A percentile compares a stretch with the other conserved stretches of the same genome.
These are phyloP conservation scores for Pestalotiopsis fici DNA, from an alignment of 2,329 filamentous ascomycete species.

Conservation along the genomic window DNA sequence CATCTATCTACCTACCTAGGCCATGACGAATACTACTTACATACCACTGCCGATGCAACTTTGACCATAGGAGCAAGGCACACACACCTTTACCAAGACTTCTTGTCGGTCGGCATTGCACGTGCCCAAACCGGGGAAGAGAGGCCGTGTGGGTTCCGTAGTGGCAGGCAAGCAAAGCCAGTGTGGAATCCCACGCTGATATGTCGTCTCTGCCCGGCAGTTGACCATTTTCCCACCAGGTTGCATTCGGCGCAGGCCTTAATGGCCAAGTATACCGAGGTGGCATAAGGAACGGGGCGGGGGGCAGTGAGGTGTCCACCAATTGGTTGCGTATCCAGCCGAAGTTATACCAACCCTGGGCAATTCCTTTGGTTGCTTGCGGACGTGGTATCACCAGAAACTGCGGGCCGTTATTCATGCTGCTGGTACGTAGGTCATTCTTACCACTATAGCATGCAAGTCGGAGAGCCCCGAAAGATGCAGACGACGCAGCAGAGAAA, in stretches of 20 bases:
- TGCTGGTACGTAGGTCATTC: constrained; percentile 14
- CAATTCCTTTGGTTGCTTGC: constrained; percentile 16
- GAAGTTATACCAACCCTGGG: constrained; percentile 23
- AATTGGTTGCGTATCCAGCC: constrained; percentile 30
- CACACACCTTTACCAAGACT: background rate
- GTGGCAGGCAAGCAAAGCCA: background rate
- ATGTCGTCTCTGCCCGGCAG: background rate
- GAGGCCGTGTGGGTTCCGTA: background rate
- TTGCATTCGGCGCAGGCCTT: background rate
- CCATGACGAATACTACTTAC: background rate
- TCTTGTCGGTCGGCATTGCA: background rate
- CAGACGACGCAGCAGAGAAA: constrained; percentile 18
- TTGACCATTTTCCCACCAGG: background rate
- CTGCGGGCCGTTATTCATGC: constrained; percentile 22
- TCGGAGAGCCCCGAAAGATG: constrained; percentile 12
- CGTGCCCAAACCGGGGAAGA: background rate
- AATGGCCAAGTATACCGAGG: background rate
- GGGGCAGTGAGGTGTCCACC: constrained; percentile 16
- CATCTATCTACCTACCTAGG: background rate
- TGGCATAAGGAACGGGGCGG: constrained; percentile 15
- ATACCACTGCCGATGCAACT: background rate
- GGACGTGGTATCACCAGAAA: constrained; percentile 20
- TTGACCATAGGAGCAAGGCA: background rate
- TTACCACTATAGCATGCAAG: no score
- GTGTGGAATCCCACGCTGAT: background rate